Evolutionary conservation across 2,329 filamentous ascomycete species (phyloP).

Genomic region (Arthrobotrys entomopaga): DNA sequence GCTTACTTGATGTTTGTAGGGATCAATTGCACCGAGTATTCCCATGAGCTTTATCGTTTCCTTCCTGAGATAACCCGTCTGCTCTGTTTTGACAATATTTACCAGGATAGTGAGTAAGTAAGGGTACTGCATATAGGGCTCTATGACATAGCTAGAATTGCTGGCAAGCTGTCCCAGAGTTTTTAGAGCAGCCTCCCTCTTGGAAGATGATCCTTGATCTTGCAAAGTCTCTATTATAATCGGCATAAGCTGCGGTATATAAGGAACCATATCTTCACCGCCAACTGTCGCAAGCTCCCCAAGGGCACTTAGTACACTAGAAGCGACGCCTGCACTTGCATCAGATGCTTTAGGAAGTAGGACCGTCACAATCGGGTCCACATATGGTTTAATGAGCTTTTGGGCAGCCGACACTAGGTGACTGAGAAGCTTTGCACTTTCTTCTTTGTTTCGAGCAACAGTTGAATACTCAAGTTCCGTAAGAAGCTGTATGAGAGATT

Average conservation of each 20-base stretch:
- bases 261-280: conserved; percentile 90
- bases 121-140: conserved; percentile 93
- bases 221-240: conserved; percentile 93
- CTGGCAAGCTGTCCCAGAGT: conserved; percentile 92
- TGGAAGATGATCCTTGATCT: conserved; percentile 88
- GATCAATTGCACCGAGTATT: conserved; percentile 91
- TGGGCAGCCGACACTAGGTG: conserved; percentile 93
- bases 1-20: conserved; percentile 85
- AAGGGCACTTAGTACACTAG: conserved; percentile 93
- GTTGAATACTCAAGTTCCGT: conserved; percentile 97
- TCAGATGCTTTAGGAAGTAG: conserved; percentile 93
- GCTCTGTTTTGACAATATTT: conserved; percentile 92
- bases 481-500: conserved; percentile 92
- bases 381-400: conserved; percentile 91
- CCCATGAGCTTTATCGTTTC: conserved; percentile 98
- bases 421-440: conserved; percentile 91
- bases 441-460: conserved; percentile 91
- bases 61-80: conserved; percentile 82
- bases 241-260: conserved; percentile 92
- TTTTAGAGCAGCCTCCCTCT: conserved; percentile 88
- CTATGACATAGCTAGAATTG: conserved; percentile 97
- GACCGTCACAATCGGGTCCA: conserved; percentile 94
- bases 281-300: conserved; percentile 94
- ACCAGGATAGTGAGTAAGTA: conserved; percentile 91
- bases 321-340: conserved; percentile 83